These are phyloP conservation scores for Acidiella bohemica DNA, from an alignment of 495 filamentous ascomycete genomes.

Conservation along the genomic window DNA sequence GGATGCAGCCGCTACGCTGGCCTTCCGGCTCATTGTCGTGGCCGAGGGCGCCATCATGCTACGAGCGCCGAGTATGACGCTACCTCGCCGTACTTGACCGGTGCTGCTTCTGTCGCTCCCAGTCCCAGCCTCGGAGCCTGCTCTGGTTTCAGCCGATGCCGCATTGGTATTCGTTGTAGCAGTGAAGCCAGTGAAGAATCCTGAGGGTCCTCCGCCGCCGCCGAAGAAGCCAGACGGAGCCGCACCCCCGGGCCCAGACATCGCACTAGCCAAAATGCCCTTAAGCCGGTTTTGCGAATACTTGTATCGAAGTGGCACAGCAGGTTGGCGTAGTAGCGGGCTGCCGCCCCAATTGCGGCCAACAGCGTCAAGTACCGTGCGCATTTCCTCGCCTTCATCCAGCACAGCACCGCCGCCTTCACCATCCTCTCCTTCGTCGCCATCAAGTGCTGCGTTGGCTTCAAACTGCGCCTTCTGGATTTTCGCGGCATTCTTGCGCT, in stretches of 20 bases:
- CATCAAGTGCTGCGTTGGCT: conserved; percentile 84
- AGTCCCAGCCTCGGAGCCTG: no score
- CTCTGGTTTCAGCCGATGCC: no score
- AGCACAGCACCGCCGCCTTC: no score
- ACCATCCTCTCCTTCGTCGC: conserved; percentile 60
- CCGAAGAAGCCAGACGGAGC: conserved; percentile 17
- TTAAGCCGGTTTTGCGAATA: conserved; percentile 78
- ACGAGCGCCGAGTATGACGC: conserved; percentile 13
- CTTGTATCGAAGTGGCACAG: conserved; percentile 50
- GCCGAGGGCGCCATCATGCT: conserved; percentile 16
- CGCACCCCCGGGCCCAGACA: conserved; percentile 21
- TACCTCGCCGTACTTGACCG: conserved; percentile 6
- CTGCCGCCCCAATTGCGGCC: conserved; percentile 53
- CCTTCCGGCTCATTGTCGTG: conserved; percentile 5
- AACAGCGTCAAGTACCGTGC: conserved; percentile 74
- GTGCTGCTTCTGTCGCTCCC: conserved; percentile 8
- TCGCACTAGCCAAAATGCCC: conserved; percentile 71
- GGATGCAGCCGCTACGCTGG: conserved; percentile 9
- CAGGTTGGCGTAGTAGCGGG: conserved; percentile 56
- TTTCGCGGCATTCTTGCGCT: conserved; percentile 98
- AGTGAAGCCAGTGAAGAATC: background rate
- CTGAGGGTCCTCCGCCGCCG: background rate
- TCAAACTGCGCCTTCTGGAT: conserved; percentile 92
- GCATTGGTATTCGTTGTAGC: background rate
- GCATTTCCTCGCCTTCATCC: conserved; percentile 87